Evolutionary conservation across 75 land plant genomes (phyloP), one percentile per base, ranked within the genome.

Genomic region (Cupressus sempervirens): DNA sequence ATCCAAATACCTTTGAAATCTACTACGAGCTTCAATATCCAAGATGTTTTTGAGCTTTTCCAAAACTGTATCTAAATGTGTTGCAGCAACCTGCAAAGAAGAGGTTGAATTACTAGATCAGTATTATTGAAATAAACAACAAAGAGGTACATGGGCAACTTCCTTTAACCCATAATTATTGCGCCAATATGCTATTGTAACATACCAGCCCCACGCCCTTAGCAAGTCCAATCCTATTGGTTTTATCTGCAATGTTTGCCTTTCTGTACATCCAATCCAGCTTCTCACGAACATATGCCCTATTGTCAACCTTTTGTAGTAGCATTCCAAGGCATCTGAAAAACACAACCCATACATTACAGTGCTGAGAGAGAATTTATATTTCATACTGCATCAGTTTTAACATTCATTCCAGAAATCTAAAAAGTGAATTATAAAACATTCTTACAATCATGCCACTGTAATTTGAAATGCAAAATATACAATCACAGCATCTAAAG

Each of bases 131-230:
- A 29, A 30, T 32, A 45, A 68, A 26, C 18, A 58, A 84, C 35
- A 81, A 56, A 35, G 67, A 67, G 14, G 8, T 70, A 84, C n/a
- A 65, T 43, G 38, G 30, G 2, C 52, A 83, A 50, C 34, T 67
- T 67, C 72, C 16, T 77, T 41, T 30, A 79, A 45, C 81, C 34
- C 9, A 40, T 36, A 52, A 1, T 3, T 43, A 23, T n/a, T 79
- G 46, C 48, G 45, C 50, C 45, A 45, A 8, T 8, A 23, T 45
- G 29, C 81, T 3, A 40, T 26, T 45, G 35, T 48, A 34, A 79
- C 81, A 85, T 94, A 98, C 99, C 96, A 98, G 85, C 68, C 99
- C 99, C 89, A 98, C 93, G 76, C 95, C 98, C 91, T 94, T 98
- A 36, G 99, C 99, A 84, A 98, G 91, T 65, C 99, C 99, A 84